These are phyloP conservation scores for Fusarium hainanense DNA, from an alignment of 2,329 filamentous ascomycete genomes.

Conservation along the genomic window DNA sequence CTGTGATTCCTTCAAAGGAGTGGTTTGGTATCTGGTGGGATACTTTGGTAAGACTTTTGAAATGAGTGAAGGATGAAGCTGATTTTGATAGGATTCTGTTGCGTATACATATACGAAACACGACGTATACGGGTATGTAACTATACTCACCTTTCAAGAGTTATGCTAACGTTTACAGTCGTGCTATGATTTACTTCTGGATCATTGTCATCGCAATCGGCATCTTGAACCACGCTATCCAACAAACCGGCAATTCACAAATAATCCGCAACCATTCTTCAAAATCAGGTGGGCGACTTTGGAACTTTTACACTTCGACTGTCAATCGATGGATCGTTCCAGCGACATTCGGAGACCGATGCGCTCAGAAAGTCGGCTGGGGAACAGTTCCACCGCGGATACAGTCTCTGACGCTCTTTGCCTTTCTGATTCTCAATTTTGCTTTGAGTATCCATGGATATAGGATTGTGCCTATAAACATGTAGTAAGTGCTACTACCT, in stretches of 20 bases:
- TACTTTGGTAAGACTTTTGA: constrained; percentile 50
- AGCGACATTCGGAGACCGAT: constrained; percentile 57
- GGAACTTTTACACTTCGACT: constrained; percentile 44
- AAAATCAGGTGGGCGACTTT: neutral
- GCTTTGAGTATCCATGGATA: constrained; percentile 53
- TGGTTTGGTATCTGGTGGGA: constrained; percentile 52
- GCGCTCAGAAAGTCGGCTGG: constrained; percentile 58
- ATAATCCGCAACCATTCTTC: neutral
- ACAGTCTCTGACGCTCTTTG: constrained; percentile 55
- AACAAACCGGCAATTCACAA: constrained; percentile 16
- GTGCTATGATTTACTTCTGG: constrained; percentile 57
- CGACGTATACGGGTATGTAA: constrained; percentile 50
- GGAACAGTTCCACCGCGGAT: constrained; percentile 58
- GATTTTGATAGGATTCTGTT: constrained; percentile 48
- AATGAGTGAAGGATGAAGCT: neutral
- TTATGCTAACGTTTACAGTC: constrained; percentile 34
- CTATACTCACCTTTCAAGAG: no score
- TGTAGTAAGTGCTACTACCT: no score
- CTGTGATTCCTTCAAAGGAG: constrained; percentile 50
- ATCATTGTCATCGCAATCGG: constrained; percentile 52
- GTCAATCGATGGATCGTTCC: constrained; percentile 52
- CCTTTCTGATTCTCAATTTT: constrained; percentile 55
- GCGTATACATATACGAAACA: constrained; percentile 52
- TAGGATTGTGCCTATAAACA: constrained; percentile 51
- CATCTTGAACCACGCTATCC: constrained; percentile 46